phyloP scores from a whole-genome alignment of 140 eudicot species.

The Senecio squalidus region DNA sequence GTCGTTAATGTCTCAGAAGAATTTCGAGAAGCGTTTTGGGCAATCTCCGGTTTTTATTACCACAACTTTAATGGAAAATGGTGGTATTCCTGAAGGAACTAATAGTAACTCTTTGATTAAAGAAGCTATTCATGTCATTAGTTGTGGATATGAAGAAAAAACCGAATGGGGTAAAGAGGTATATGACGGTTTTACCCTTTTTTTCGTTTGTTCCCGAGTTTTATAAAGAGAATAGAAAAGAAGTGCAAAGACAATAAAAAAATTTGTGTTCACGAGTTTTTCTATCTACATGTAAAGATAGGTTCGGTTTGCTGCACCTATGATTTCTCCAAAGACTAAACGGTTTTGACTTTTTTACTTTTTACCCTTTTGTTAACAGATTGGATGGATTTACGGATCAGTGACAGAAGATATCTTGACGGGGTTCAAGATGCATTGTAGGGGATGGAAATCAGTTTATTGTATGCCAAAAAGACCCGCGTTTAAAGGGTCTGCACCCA shows the following conservation, averaged over 20 bases:
- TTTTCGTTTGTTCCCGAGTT: too few relatives aligned
- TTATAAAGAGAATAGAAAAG: too few relatives aligned
- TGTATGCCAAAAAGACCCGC: constrained; percentile 81
- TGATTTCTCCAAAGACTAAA: too few relatives aligned
- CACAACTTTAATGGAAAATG: constrained; percentile 84
- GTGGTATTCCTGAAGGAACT: constrained; percentile 87
- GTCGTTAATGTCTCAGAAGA: constrained; percentile 95
- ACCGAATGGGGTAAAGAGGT: constrained; percentile 99
- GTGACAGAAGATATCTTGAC: constrained; percentile 84
- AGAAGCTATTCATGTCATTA: constrained; percentile 98
- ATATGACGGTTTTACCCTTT: neutral
- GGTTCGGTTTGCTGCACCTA: too few relatives aligned
- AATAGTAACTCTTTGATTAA: constrained; percentile 64
- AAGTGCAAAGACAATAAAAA: too few relatives aligned
- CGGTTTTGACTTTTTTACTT: neutral
- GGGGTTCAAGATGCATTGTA: constrained; percentile 93
- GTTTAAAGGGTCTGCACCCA: constrained; percentile 89
- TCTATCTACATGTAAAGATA: too few relatives aligned
- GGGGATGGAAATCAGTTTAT: constrained; percentile 92
- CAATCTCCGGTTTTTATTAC: constrained; percentile 89
- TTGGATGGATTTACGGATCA: constrained; percentile 97
- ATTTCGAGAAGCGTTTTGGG: constrained; percentile 90
- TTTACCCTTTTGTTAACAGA: constrained; percentile 30
- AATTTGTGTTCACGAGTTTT: too few relatives aligned
- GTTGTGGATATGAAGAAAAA: constrained; percentile 93